phyloP scores from a whole-genome alignment of 352 stramenopile species.

The Globisporangium viniferum region DNA sequence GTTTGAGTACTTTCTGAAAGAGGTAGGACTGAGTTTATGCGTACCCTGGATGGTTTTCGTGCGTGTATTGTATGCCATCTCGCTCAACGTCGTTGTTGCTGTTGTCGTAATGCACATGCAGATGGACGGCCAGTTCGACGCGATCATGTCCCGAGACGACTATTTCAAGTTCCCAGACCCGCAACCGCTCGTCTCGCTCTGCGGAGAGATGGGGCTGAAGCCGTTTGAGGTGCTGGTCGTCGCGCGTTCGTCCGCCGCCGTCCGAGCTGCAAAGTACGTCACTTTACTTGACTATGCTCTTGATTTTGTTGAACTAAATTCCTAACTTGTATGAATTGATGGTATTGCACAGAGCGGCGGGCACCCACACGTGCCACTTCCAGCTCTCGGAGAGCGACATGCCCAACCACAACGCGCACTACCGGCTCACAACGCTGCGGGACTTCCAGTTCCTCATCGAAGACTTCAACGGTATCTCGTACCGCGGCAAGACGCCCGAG shows the following conservation, averaged over 20 bases:
- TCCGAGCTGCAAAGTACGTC: constrained; percentile 62
- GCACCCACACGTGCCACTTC: constrained; percentile 60
- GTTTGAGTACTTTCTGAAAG: constrained; percentile 61
- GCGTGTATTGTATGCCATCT: not conserved
- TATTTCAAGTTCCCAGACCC: constrained; percentile 47
- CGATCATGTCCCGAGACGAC: constrained; percentile 42
- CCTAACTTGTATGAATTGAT: not conserved
- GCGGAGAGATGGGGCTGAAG: constrained; percentile 46
- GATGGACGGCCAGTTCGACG: constrained; percentile 71
- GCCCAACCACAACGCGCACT: constrained; percentile 74
- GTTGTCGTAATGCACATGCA: constrained; percentile 12
- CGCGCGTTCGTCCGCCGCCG: constrained; percentile 44
- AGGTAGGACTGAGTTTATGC: constrained; percentile 26
- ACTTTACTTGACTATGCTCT: not conserved
- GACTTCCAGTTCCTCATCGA: constrained; percentile 72
- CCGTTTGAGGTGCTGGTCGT: constrained; percentile 57
- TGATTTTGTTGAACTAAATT: too few species aligned
- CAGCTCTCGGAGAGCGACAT: constrained; percentile 61
- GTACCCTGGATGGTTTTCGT: not conserved
- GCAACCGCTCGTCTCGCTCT: constrained; percentile 42
- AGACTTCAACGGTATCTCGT: constrained; percentile 76
- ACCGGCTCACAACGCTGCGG: constrained; percentile 50
- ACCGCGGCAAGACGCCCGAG: constrained; percentile 32
- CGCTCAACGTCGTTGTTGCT: not conserved
- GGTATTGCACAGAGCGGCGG: constrained; percentile 35